These are phyloP conservation scores for Achaetomiella virescens DNA, from an alignment of 495 filamentous ascomycete genomes.

Conservation along the genomic window DNA sequence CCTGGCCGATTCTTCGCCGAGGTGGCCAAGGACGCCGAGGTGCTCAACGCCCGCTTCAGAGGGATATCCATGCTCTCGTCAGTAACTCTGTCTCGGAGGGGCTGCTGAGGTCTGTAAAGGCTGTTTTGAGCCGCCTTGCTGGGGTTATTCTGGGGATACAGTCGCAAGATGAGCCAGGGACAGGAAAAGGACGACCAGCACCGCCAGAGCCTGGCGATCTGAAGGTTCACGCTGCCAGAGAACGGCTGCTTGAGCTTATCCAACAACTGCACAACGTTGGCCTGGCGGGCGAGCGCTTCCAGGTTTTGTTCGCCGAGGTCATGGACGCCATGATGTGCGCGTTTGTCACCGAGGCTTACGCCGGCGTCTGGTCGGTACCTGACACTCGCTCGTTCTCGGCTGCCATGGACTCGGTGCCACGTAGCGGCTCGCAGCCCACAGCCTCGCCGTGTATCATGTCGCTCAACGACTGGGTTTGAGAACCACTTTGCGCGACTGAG, in stretches of 20 bases:
- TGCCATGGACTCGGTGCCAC: slow-evolving; percentile 19
- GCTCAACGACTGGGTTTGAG: slow-evolving; percentile 64
- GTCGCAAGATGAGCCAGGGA: slow-evolving; percentile 12
- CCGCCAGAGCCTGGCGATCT: slow-evolving; percentile 20
- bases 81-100: slow-evolving; percentile 55
- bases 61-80: slow-evolving; percentile 60
- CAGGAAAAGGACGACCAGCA: slow-evolving; percentile 15
- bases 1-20: slow-evolving; percentile 10
- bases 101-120: slow-evolving; percentile 46
- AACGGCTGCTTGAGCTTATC: slow-evolving; percentile 51
- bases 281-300: slow-evolving; percentile 65
- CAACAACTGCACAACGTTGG: slow-evolving; percentile 63
- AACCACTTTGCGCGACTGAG: slow-evolving; percentile 61
- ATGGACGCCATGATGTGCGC: slow-evolving; percentile 64
- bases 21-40: slow-evolving; percentile 25
- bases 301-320: slow-evolving; percentile 68
- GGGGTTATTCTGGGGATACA: slow-evolving; percentile 52
- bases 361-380: slow-evolving; percentile 46
- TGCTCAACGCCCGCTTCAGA: slow-evolving; percentile 46
- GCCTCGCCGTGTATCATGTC: slow-evolving; percentile 50
- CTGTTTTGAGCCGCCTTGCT: slow-evolving; percentile 48
- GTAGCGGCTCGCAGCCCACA: slow-evolving; percentile 31
- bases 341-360: slow-evolving; percentile 57
- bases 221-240: slow-evolving; percentile 38
- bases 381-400: slow-evolving; percentile 11